phyloP scores from a whole-genome alignment of 2,329 filamentous ascomycete genomes.

The Aureobasidium sp. region DNA sequence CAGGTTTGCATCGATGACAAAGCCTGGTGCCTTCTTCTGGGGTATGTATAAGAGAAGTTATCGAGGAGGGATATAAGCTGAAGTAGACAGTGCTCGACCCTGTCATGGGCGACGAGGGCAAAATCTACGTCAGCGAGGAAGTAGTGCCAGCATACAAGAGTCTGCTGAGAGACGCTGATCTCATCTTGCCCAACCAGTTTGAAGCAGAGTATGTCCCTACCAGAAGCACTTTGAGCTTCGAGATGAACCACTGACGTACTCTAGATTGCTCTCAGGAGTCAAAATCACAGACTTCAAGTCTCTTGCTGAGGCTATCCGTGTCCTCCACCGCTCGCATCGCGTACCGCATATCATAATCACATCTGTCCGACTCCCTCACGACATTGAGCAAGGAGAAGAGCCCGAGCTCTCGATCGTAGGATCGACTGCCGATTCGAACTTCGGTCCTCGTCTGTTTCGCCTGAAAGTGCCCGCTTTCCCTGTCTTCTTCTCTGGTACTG shows the following conservation, averaged over 20 bases:
- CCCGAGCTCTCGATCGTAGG: constrained; percentile 56
- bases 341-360: constrained; percentile 91
- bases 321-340: constrained; percentile 59
- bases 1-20: constrained; percentile 53
- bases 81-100: constrained; percentile 67
- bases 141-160: constrained; percentile 85
- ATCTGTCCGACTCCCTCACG: constrained; percentile 61
- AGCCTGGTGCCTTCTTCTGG: constrained; percentile 83
- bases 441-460: constrained; percentile 73
- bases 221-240: constrained; percentile 4
- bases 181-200: constrained; percentile 94
- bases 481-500: constrained; percentile 92
- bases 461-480: constrained; percentile 81
- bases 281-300: constrained; percentile 69
- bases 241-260: not conserved
- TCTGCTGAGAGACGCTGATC: constrained; percentile 71
- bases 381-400: not conserved
- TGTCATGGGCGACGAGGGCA: constrained; percentile 95
- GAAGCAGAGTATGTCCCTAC: constrained; percentile 73
- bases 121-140: constrained; percentile 83
- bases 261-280: constrained; percentile 73
- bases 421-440: constrained; percentile 59
- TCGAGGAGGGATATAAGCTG: not conserved
- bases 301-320: constrained; percentile 66
- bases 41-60: constrained; percentile 33